A percentile compares a stretch with the other conserved stretches of the same genome.
These are phyloP conservation scores for Citropsis articulata DNA, from an alignment of 345 rosid genomes.

Conservation along the genomic window DNA sequence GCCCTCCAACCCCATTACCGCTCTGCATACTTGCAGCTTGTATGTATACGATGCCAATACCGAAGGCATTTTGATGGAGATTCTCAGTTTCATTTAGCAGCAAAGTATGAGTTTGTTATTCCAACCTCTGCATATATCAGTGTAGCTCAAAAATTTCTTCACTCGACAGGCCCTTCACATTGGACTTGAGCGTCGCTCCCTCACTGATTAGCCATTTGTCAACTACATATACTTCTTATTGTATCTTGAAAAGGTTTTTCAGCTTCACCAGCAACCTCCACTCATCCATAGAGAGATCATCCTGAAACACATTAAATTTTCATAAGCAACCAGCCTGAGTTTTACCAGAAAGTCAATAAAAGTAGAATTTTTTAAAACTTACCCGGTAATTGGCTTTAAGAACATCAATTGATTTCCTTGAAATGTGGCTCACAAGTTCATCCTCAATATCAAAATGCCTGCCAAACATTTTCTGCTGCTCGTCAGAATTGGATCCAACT, in stretches of 20 bases:
- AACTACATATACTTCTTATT: conserved; percentile 22
- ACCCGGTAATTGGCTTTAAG: conserved; percentile 86
- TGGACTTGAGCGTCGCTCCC: neutral
- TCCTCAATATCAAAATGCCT: conserved; percentile 86
- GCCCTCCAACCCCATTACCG: neutral
- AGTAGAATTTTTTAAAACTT: conserved; percentile 14
- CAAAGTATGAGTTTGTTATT: neutral
- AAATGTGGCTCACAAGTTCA: conserved; percentile 83
- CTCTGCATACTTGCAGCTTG: neutral
- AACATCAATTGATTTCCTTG: conserved; percentile 79
- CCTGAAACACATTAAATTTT: conserved; percentile 36
- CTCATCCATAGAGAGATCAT: conserved; percentile 62
- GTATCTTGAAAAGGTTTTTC: conserved; percentile 77
- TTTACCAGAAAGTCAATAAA: neutral
- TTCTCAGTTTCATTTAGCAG: neutral
- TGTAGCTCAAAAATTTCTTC: neutral
- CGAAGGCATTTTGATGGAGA: neutral
- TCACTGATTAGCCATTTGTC: neutral
- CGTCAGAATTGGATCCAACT: conserved; percentile 63
- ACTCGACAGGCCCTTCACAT: neutral
- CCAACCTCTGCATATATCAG: neutral
- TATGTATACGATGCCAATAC: neutral
- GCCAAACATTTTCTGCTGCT: conserved; percentile 88
- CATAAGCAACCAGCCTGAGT: neutral
- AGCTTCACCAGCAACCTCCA: conserved; percentile 80